These are phyloP conservation scores for Annulohypoxylon truncatum DNA, from an alignment of 2,329 filamentous ascomycete genomes.

Conservation along the genomic window DNA sequence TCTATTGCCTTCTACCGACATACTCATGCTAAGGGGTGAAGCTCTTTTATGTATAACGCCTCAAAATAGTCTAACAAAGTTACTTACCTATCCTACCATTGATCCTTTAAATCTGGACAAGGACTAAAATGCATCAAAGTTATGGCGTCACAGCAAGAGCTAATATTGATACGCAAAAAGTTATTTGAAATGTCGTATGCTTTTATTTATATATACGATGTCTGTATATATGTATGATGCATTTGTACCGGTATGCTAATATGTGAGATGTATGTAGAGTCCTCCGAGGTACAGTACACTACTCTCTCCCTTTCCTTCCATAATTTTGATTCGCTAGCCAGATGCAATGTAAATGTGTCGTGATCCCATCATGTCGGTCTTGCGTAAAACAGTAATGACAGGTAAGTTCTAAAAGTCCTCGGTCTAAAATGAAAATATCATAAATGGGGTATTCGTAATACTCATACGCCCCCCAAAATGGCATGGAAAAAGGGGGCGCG, in stretches of 20 bases:
- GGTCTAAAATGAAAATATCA: conserved; percentile 1
- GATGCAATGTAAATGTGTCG: neutral
- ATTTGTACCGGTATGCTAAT: neutral
- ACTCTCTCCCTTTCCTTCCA: neutral
- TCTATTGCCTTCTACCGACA: neutral
- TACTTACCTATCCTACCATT: no score
- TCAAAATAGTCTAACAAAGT: neutral
- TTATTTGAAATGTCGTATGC: neutral
- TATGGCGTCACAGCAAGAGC: neutral
- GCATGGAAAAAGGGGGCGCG: neutral
- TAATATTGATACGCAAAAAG: neutral
- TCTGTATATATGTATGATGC: neutral
- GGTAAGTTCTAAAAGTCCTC: neutral
- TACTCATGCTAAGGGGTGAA: neutral
- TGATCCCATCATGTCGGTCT: neutral
- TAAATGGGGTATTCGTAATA: neutral
- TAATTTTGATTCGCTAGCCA: neutral
- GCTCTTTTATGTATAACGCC: neutral
- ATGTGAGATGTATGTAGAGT: neutral
- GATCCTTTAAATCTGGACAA: neutral
- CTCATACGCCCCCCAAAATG: neutral
- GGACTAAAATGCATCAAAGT: neutral
- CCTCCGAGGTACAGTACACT: neutral
- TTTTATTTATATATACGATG: neutral
- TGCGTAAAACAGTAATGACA: neutral